phyloP scores from a whole-genome alignment of 2,329 filamentous ascomycete species.

The Phyllosticta ampelicida region DNA sequence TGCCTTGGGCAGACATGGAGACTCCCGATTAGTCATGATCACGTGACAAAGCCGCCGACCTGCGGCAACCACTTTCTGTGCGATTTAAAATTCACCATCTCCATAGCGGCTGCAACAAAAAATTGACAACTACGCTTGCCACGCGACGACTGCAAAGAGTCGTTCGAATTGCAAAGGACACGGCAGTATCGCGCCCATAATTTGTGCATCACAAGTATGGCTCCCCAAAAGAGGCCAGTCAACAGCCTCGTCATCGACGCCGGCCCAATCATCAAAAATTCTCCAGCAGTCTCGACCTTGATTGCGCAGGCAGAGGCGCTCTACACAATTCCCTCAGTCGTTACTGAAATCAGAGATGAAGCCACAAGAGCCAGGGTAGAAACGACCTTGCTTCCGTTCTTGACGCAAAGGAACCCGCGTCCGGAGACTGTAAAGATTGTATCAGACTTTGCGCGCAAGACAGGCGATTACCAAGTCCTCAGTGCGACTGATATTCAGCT shows the following conservation, averaged over 20 bases:
- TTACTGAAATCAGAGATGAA: conserved; percentile 78
- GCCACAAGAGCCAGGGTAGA: conserved; percentile 72
- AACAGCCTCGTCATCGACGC: conserved; percentile 83
- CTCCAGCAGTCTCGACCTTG: conserved; percentile 73
- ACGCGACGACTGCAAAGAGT: neutral
- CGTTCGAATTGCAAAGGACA: too few relatives aligned
- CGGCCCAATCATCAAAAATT: conserved; percentile 87
- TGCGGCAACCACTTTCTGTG: neutral
- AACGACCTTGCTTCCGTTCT: conserved; percentile 73
- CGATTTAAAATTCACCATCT: conserved; percentile 1
- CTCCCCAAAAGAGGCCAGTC: conserved; percentile 50
- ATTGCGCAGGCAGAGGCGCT: conserved; percentile 59
- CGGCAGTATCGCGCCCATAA: neutral
- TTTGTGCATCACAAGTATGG: conserved; percentile 15
- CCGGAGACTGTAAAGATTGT: conserved; percentile 71
- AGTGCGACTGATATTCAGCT: conserved; percentile 85
- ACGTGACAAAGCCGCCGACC: neutral
- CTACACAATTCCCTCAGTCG: conserved; percentile 68
- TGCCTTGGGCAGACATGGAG: too few relatives aligned
- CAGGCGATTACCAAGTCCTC: conserved; percentile 78
- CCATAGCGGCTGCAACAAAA: neutral
- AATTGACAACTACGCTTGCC: neutral
- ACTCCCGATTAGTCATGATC: neutral
- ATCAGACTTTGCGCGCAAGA: conserved; percentile 74
- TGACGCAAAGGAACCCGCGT: conserved; percentile 63